A percentile compares a stretch with the other conserved stretches of the same genome.
Conservation (phyloP, 768 basidiomycete genomes). For the Auricularia heimuer region DNA sequence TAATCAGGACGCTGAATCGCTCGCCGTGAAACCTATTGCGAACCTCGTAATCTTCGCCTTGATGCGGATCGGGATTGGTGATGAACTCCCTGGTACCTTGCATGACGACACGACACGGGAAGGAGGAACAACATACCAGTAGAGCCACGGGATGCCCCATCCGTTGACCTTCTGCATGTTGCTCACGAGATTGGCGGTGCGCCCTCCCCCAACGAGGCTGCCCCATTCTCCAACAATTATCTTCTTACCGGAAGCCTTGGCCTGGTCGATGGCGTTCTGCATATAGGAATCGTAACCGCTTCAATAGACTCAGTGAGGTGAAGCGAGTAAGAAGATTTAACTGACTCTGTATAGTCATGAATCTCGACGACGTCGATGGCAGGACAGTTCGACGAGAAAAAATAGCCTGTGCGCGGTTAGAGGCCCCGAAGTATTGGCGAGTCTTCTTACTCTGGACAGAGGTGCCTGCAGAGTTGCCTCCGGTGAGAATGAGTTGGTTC, state of each 20-base stretch:
- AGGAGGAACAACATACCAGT: no score
- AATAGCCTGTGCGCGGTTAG: background rate
- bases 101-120: background rate
- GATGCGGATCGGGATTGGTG: background rate
- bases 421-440: no score
- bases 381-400: background rate
- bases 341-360: background rate
- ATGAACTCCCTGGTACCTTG: background rate
- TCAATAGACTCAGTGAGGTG: background rate
- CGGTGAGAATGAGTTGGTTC: background rate
- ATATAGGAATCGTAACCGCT: background rate
- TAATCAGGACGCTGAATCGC: background rate
- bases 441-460: background rate
- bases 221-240: background rate
- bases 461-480: background rate
- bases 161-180: background rate
- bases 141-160: background rate
- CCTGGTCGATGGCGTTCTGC: background rate
- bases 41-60: background rate
- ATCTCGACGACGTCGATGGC: constrained; percentile 1
- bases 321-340: background rate
- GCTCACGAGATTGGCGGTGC: background rate
- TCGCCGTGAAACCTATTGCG: background rate
- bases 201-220: background rate
- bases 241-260: background rate